Base-by-base conservation (phyloP, 192 early-diverging fungal genomes). In the Coemansia sp. region DNA sequence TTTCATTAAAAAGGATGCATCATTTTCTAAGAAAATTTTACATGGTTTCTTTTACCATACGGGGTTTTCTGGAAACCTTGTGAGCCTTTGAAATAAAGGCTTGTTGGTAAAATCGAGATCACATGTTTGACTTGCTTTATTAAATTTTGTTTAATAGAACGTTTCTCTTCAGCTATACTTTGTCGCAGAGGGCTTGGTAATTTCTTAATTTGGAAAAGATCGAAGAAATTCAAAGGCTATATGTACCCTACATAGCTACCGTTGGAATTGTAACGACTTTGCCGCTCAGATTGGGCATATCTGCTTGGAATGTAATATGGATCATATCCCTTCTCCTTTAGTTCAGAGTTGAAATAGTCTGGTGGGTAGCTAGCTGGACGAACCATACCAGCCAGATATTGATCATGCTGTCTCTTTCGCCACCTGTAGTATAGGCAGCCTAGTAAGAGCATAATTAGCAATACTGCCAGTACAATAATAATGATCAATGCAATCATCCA, bases 241-340 rank as follows among this genome's bases (percentile, higher is more conserved):
- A 50, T 50, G 14, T 50, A 50, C 9, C 49, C 49, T 6, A 18
- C 49, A 20, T 50, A 50, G 49, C 49, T 50, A 15, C 49, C 49
- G 3, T 50, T 50, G 6, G 40, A 60, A 18, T 44, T 41, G 48
- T 31, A 40, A 18, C 37, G 39, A 13, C 40, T 60, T 8, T 40
- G 49, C 12, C 26, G 18, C 23, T 28, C 46, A 0, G 46, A 15
- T 1, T 20, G 11, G n/a, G 9, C 30, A 26, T 48, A 48, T 21
- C 46, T 26, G 6, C 6, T n/a, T 5, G 2, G 20, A 46, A 21
- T 48, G 13, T 5, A 5, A 12, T 28, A 48, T n/a, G 11, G 6
- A 13, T 48, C 23, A 28, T 28, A 5, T 8, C 12, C 46, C 11
- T 48, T 48, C 46, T 28, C 12, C 11, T 48, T 48, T n/a, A 11